Evolutionary conservation across 2,329 filamentous ascomycete genomes (phyloP), one percentile per base, ranked within the genome.

Genomic region (Clonostachys chloroleuca): DNA sequence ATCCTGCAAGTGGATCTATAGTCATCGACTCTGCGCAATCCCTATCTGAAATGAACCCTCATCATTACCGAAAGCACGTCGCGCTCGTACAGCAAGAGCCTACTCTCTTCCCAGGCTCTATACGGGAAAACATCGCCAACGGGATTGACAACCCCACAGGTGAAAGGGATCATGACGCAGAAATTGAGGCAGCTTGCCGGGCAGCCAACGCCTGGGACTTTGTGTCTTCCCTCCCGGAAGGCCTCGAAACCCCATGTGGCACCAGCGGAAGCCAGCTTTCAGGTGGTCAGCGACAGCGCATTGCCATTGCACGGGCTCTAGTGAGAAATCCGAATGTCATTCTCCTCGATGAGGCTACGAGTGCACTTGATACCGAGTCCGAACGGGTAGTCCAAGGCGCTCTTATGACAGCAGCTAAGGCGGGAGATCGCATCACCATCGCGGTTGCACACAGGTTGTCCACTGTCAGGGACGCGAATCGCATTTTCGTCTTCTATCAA

Each of bases 201-300:
- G 68, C 74, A 49, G 88, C 94, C 14, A 96, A 97, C 56, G 92
- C 92, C 1, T 92, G 96, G 61, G 91, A 95, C 54, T 97, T 97
- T 61, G 86, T 99, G 53, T 80, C 74, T 8, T 69, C 77, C 13
- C 78, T 97, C 2, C 91, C 92, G 0, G 88, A 97, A 56, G 87
- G 88, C 3, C 97, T 97, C 58, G 81, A 96, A 54, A 97, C 94
- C 0, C 85, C 95, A 54, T 92, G 97, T n/a, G 94, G 94, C 48
- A 91, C 96, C 66, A 85, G 92, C 52, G 94, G 94, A 10, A 95
- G 96, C 62, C 71, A 96, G 46, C 77, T 99, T 8, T 95, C 89
- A 47, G 94, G 94, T 63, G 94, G 94, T 35, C 94, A 99, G 68
- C 96, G 96, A 67, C 94, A 97, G 68, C 89, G 94, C 56, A 95